Evolutionary conservation across 2,329 filamentous ascomycete genomes (phyloP).

Genomic region (Ramichloridium luteum): DNA sequence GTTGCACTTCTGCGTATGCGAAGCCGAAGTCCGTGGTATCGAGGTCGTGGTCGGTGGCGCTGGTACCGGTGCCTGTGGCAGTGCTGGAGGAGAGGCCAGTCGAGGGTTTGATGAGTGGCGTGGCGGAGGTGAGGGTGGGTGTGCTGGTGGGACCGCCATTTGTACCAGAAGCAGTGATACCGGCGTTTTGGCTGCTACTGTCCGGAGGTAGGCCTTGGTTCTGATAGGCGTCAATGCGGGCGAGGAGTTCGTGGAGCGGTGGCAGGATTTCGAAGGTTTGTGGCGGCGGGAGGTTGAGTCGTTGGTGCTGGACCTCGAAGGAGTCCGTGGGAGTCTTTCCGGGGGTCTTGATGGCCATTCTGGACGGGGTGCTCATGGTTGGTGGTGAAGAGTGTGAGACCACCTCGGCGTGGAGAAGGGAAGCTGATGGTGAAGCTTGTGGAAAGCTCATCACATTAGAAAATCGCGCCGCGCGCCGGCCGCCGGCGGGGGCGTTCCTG

Average conservation of each 20-base stretch:
- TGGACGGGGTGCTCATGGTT: no score
- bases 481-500: no score
- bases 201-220: slow-evolving; percentile 5
- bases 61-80: no score
- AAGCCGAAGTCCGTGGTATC: slow-evolving; percentile 14
- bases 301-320: slow-evolving; percentile 10
- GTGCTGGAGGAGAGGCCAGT: slow-evolving; percentile 1
- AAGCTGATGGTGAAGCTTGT: no score
- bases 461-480: no score
- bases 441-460: no score
- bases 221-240: slow-evolving; percentile 43
- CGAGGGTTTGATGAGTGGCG: slow-evolving; percentile 6
- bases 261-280: slow-evolving; percentile 78
- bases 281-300: slow-evolving; percentile 52
- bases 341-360: slow-evolving; percentile 13
- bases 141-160: slow-evolving; percentile 3
- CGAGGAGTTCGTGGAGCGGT: slow-evolving; percentile 64
- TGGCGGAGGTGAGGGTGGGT: background rate
- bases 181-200: no score
- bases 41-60: slow-evolving; percentile 19
- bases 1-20: slow-evolving; percentile 26
- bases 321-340: slow-evolving; percentile 14
- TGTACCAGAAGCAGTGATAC: no score
- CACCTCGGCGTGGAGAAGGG: no score
- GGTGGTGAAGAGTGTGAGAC: no score